These are phyloP conservation scores for Cryomyces antarcticus DNA, from an alignment of 495 filamentous ascomycete species.

Conservation along the genomic window DNA sequence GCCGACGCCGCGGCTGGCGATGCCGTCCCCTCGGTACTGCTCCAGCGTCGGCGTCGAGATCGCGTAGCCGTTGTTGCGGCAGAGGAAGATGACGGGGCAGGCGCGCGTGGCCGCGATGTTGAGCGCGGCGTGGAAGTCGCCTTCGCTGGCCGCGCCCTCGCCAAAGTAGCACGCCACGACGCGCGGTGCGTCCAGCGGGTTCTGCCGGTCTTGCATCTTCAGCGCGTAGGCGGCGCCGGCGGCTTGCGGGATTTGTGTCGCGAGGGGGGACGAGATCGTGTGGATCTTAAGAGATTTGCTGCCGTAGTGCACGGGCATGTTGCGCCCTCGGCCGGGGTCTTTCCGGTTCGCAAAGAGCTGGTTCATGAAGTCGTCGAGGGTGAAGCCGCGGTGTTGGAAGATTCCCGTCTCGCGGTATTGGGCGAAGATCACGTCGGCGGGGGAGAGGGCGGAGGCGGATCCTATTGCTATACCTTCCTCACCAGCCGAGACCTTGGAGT, in stretches of 20 bases:
- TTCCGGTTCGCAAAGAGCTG: conserved; percentile 82
- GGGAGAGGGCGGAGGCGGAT: conserved; percentile 57
- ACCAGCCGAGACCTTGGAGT: conserved; percentile 52
- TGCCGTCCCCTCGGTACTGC: conserved; percentile 93
- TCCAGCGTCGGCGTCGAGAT: conserved; percentile 90
- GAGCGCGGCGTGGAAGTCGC: conserved; percentile 91
- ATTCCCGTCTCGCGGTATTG: conserved; percentile 92
- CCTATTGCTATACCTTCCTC: conserved; percentile 90
- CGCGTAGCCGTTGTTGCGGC: conserved; percentile 93
- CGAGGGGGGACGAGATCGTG: conserved; percentile 81
- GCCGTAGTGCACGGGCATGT: conserved; percentile 97
- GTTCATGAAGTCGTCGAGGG: conserved; percentile 74
- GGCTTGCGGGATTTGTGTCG: conserved; percentile 91
- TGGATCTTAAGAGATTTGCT: conserved; percentile 68
- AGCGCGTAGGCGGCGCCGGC: conserved; percentile 85
- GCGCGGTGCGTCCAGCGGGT: conserved; percentile 42
- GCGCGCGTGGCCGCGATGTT: conserved; percentile 91
- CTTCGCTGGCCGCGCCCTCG: conserved; percentile 92
- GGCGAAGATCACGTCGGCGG: conserved; percentile 77
- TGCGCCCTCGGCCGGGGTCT: conserved; percentile 65
- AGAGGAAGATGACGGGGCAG: conserved; percentile 84
- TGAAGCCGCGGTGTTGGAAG: conserved; percentile 77
- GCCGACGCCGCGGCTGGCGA: conserved; percentile 81
- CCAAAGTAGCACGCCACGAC: conserved; percentile 87
- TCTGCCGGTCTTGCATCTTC: conserved; percentile 61